Conservation (phyloP, 768 basidiomycete genomes). For the Boletellus ananas region DNA sequence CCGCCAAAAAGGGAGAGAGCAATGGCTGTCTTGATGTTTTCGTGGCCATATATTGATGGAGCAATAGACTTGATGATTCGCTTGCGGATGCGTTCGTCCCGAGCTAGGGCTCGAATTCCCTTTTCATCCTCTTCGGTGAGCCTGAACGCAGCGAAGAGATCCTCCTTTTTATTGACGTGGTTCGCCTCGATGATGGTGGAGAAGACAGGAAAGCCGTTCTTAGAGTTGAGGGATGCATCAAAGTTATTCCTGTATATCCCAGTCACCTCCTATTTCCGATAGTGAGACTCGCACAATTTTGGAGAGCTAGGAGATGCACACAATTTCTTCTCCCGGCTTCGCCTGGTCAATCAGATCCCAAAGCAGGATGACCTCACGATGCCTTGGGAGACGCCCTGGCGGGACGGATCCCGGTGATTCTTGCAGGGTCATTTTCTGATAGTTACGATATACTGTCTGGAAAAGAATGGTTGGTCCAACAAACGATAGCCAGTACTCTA, state of each 20-base stretch:
- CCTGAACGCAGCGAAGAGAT: conserved; percentile 96
- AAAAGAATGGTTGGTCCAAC: background rate
- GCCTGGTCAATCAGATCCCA: conserved; percentile 99
- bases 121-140: conserved; percentile 96
- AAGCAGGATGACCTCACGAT: conserved; percentile 92
- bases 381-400: conserved; percentile 92
- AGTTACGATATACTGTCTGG: conserved; percentile 96
- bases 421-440: conserved; percentile 98
- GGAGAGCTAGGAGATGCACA: conserved; percentile 37
- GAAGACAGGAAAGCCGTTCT: conserved; percentile 99
- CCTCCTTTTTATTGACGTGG: conserved; percentile 98
- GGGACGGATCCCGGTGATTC: conserved; percentile 98
- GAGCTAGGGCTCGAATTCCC: conserved; percentile 81
- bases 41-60: conserved; percentile 98
- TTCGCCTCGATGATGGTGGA: conserved; percentile 98
- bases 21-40: conserved; percentile 97
- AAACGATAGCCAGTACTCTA: background rate
- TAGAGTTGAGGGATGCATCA: conserved; percentile 94
- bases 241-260: conserved; percentile 99
- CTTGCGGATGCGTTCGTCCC: conserved; percentile 93
- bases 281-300: conserved; percentile 7
- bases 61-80: conserved; percentile 98
- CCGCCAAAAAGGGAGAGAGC: conserved; percentile 95
- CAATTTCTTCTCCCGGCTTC: conserved; percentile 98
- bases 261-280: conserved; percentile 75